Conservation (phyloP, 805 yeast species). For the Lachancea mirantina region DNA sequence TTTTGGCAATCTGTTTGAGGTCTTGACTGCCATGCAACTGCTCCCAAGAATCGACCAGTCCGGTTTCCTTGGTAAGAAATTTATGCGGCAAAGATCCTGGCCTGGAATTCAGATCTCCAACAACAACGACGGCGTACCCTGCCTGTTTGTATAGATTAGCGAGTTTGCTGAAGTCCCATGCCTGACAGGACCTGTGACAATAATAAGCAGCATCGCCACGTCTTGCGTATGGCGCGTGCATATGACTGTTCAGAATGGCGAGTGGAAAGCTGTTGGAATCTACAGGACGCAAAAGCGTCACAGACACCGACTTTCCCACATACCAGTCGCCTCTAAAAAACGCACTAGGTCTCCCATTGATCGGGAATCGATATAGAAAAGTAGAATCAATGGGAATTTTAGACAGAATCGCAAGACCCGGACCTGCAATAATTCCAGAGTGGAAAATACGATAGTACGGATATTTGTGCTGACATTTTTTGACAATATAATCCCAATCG, state of each 20-base stretch:
- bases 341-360: constrained; percentile 92
- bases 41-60: constrained; percentile 78
- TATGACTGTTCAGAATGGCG: constrained; percentile 82
- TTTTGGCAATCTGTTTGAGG: constrained; percentile 34
- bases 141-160: constrained; percentile 54
- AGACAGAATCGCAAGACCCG: constrained; percentile 82
- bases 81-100: constrained; percentile 82
- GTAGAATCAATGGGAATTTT: constrained; percentile 76
- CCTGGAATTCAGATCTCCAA: constrained; percentile 86
- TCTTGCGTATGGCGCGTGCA: constrained; percentile 92
- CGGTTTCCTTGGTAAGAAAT: constrained; percentile 62
- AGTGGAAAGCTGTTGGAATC: constrained; percentile 44
- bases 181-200: constrained; percentile 89
- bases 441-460: constrained; percentile 66
- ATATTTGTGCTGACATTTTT: constrained; percentile 38
- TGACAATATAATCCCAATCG: constrained; percentile 67
- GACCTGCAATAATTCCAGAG: constrained; percentile 85
- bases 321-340: constrained; percentile 95
- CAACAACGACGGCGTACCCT: constrained; percentile 81
- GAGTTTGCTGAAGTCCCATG: constrained; percentile 84
- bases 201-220: constrained; percentile 83
- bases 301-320: constrained; percentile 85
- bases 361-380: constrained; percentile 75
- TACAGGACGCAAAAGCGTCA: constrained; percentile 56
- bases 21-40: constrained; percentile 46